phyloP scores from a whole-genome alignment of 441 rosid genomes.

The Geranium incanum region DNA sequence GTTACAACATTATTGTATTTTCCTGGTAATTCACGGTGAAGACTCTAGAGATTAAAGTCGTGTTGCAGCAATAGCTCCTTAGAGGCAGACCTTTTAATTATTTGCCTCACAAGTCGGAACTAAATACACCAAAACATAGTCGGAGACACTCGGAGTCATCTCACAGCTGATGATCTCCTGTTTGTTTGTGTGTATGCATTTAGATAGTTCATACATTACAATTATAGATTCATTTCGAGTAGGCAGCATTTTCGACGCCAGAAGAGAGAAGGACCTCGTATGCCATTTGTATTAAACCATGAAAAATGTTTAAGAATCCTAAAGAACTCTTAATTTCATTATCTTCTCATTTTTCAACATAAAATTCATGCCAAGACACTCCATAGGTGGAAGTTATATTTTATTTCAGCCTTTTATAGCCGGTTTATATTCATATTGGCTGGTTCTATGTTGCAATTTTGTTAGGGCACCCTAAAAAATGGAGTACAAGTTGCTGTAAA shows the following conservation, averaged over 20 bases:
- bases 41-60: background rate
- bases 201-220: background rate
- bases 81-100: background rate
- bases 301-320: background rate
- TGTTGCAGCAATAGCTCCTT: background rate
- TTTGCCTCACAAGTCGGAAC: background rate
- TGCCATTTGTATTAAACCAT: background rate
- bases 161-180: background rate
- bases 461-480: slow-evolving; percentile 61
- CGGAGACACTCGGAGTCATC: background rate
- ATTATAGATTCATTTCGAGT: background rate
- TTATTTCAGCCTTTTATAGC: background rate
- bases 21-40: background rate
- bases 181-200: background rate
- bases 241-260: background rate
- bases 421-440: background rate
- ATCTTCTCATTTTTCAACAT: background rate
- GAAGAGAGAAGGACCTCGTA: background rate
- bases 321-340: background rate
- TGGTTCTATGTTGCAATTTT: slow-evolving; percentile 12
- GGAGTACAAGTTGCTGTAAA: slow-evolving; percentile 70
- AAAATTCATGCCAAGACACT: background rate
- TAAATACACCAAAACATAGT: background rate
- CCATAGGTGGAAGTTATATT: background rate
- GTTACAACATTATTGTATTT: background rate